phyloP scores from a whole-genome alignment of 768 basidiomycete genomes.

The Leucosporidium scottii region DNA sequence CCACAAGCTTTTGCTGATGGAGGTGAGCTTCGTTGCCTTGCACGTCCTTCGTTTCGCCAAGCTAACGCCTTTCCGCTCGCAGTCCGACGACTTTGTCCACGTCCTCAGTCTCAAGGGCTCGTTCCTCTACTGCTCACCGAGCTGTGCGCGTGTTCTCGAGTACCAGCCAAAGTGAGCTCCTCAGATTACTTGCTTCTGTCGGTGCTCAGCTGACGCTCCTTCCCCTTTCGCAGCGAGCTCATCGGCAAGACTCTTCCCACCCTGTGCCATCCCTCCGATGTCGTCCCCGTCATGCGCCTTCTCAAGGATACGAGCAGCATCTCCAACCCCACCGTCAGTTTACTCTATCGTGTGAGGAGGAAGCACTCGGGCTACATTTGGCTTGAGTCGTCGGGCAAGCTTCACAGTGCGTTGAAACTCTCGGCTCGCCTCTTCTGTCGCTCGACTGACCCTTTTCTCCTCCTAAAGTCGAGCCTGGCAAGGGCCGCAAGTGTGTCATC shows the following conservation, averaged over 20 bases:
- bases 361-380: constrained; percentile 68
- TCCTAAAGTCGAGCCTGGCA: constrained; percentile 51
- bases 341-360: constrained; percentile 74
- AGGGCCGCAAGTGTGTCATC: constrained; percentile 59
- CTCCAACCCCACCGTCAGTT: constrained; percentile 53
- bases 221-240: constrained; percentile 57
- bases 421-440: neutral
- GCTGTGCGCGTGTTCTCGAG: constrained; percentile 55
- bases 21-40: constrained; percentile 7
- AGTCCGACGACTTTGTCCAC: constrained; percentile 67
- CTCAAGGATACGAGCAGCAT: constrained; percentile 53
- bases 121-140: constrained; percentile 86
- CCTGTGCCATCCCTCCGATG: constrained; percentile 79
- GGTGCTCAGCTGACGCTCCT: neutral
- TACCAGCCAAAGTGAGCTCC: constrained; percentile 33
- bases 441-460: neutral
- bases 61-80: neutral
- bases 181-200: neutral
- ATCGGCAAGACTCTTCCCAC: constrained; percentile 69
- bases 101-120: constrained; percentile 86
- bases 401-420: constrained; percentile 48
- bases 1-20: constrained; percentile 40
- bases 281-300: constrained; percentile 84
- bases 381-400: constrained; percentile 79
- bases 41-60: neutral